Base-by-base conservation (phyloP, 208 protist species). In the Leishmania tarentolae region DNA sequence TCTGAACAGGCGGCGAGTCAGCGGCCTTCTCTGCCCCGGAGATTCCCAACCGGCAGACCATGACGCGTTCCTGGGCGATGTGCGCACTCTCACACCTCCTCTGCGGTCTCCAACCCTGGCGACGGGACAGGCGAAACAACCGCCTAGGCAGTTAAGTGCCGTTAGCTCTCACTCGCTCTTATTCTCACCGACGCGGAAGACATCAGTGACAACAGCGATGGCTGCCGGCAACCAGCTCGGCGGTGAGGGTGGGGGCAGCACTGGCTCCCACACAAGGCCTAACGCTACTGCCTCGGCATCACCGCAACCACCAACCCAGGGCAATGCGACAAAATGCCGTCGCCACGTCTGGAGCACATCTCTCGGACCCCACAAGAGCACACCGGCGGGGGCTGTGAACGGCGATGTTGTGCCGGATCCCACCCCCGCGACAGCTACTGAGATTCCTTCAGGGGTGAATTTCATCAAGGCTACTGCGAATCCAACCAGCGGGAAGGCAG, bases 21-120 rank as follows among this genome's bases (percentile, higher is more conserved):
- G 66, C 37, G 37, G 19, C 5, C 52, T 31, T 21, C 4, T 57
- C 47, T 57, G 66, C 47, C 53, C 35, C 56, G 47, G 40, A 42
- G 56, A 65, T 24, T 77, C 53, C 24, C 81, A 78, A 28, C 81
- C 63, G 50, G 57, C 78, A 3, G 75, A 84, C 13, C 74, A 72
- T 35, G 81, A 84, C 37, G 44, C 75, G 17, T 76, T 80, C 66
- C 47, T 69, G 17, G 78, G 78, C 52, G 68, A 80, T n/a, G 70
- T 70, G 69, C 76, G 59, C 63, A 66, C 63, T 31, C 56, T 73
- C 35, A 65, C 69, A 2, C 59, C 75, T 11, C 52, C 81, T 21
- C 31, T 52, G 70, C 40, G 42, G 37, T 21, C 28, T 3, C 24
- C 35, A 35, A 9, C 75, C n/a, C 2, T 50, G 40, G 28, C 19